Base-by-base conservation (phyloP, 306 rosid species). In the Quercus wislizeni region DNA sequence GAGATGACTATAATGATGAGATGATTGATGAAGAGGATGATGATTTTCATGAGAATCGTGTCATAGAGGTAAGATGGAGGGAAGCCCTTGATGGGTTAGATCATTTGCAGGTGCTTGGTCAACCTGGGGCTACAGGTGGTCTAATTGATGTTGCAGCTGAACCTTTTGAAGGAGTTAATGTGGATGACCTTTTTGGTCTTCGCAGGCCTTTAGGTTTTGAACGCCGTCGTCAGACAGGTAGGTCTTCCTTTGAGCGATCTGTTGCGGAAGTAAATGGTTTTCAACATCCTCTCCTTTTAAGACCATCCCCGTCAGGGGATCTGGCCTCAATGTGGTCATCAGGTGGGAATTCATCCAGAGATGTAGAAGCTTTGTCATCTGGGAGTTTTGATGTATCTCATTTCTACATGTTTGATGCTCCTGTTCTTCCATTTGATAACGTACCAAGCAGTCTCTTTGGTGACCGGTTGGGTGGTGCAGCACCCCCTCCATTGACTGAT, bases 131-230 rank as follows among this genome's bases (percentile, higher is more conserved):
- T 72, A 78, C 89, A 59, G 82, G 94, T 83, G 94, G 97, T 75
- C 92, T 95, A 12, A 88, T 95, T 78, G 99, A 95, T 88, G 92
- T 90, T 81, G 83, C 97, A 23, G 94, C 97, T 25, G 99, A 95
- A 76, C 99, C 99, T 85, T 95, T 95, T 65, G 98, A 95, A 84
- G 99, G 99, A 74, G 97, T 93, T 81, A 95, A 95, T 79, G 96
- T 95, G 70, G 98, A 95, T 82, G 99, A 95, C 77, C 95, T 95
- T 74, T 95, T 95, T 74, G 94, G 97, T 79, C 91, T 95, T 57
- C 85, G 91, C 69, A 85, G 95, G 74, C 89, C 95, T 15, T 38
- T 88, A 75, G 92, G 93, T 82, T 95, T 95, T 85, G 99, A 95
- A 75, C 98, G 97, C 64, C 99, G 97, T 19, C 97, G 97, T 46